Evolutionary conservation across 2,329 filamentous ascomycete species (phyloP).

Genomic region (Fusarium annulatum): DNA sequence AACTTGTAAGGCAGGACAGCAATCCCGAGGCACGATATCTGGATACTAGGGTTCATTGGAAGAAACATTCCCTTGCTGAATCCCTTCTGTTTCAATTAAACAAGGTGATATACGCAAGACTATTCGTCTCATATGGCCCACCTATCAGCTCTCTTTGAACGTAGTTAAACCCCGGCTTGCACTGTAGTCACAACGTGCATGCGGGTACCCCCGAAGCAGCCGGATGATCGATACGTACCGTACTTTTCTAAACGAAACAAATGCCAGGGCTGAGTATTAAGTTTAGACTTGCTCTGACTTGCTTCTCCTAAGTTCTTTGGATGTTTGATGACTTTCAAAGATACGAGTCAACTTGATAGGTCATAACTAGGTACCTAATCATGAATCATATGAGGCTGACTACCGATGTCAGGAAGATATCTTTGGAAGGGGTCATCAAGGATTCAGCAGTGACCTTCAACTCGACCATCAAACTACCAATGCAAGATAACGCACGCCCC

Average conservation of each 20-base stretch:
- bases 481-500: slow-evolving; percentile 40
- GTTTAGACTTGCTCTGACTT: slow-evolving; percentile 2
- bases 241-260: slow-evolving; percentile 7
- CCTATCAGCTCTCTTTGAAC: slow-evolving; percentile 24
- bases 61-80: neutral
- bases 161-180: slow-evolving; percentile 10
- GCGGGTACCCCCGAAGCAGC: slow-evolving; percentile 25
- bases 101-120: neutral
- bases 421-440: neutral
- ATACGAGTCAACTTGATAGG: neutral
- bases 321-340: neutral
- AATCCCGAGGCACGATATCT: neutral
- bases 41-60: neutral
- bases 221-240: neutral
- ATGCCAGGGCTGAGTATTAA: slow-evolving; percentile 5
- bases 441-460: neutral
- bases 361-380: neutral
- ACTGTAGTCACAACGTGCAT: slow-evolving; percentile 27
- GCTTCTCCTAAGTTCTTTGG: neutral
- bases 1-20: neutral
- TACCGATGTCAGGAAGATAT: neutral
- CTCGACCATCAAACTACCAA: slow-evolving; percentile 22
- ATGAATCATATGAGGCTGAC: neutral
- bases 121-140: slow-evolving; percentile 9
- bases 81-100: neutral